Evolutionary conservation across 495 filamentous ascomycete species (phyloP), one percentile per base, ranked within the genome.

Genomic region (Penicillium malachiteum): DNA sequence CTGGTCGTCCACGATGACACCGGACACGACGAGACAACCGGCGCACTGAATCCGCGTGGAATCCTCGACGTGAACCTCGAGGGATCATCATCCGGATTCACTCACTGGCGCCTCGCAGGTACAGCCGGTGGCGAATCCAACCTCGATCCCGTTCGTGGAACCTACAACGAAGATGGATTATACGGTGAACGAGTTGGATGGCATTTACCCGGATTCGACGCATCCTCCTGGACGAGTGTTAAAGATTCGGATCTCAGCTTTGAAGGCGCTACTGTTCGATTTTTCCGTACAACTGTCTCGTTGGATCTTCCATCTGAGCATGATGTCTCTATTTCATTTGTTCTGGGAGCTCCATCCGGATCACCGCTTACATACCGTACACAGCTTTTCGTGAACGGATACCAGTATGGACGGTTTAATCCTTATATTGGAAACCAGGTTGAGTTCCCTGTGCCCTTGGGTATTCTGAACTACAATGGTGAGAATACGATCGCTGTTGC

Each of bases 1-100:
- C 89, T 88, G 3, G 75, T 90, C 34, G 59, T 90, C n/a, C 76
- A 89, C 47, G 89, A 91, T 63, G 80, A 88, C 65, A 89, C 86
- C 70, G 87, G 87, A 35, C 74, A 88, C 18, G 78, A 87, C 58
- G 79, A 84, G 66, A 83, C 87, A 61, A 80, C 71, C 62, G 67
- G 73, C 7, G 86, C 85, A 71, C 87, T 91, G 57, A 75, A 75
- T 46, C 88, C 88, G 3, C 78, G 87, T 41, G 88, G 88, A 4
- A 86, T 91, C 46, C 59, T 88, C 12, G 72, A 82, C 54, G 87
- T 84, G 45, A 63, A 60, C 1, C 70, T 83, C 30, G 67, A 73
- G 13, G 70, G 74, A 39, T 60, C 64, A 2, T 59, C 74, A 11
- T 73, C 68, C 9, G 41, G 75, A 35, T 78, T 70, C 52, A 69